Evolutionary conservation across 129 eudicot genomes (phyloP), one percentile per base, ranked within the genome.

Genomic region (Helianthus annuus): DNA sequence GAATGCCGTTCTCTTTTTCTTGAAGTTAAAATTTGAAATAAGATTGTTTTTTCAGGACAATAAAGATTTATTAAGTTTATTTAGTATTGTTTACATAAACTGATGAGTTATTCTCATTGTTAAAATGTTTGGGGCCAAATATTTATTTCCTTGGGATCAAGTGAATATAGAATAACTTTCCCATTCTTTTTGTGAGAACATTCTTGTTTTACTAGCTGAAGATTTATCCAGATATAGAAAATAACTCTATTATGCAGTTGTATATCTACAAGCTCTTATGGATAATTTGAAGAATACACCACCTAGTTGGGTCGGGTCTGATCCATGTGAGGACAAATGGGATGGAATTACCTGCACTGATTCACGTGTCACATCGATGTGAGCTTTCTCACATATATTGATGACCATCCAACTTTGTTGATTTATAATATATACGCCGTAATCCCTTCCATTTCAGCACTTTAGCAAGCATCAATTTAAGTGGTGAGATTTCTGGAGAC

Each of bases 361-460:
- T 68, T 77, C 88, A 17, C 95, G 92, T 38, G 88, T 91, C 24
- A 79, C 85, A 38, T 87, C 95, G 2, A 88, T 91, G 97, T 91
- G 74, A 73, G 79, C 0, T 19, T 57, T 39, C 51, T 63, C 5
- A 12, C 15, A 48, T 59, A 27, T 29, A 27, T 59, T 59, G 17
- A 60, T 48, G 39, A 22, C 36, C 48, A 24, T 36, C 7, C 48
- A 16, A 52, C 11, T 52, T 54, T 58, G 11, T 7, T 12, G n/a
- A 42, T 19, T 55, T n/a, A 67, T 59, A 11, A 56, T 36, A 10
- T 44, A 9, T 16, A 55, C 4, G 13, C 60, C 17, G 60, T 6
- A 57, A 56, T 13, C 6, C 11, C n/a, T 82, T 54, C 6, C 59
- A 76, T 81, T 77, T 72, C 89, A 92, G 97, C 78, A 81, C 86